Evolutionary conservation across 352 stramenopile genomes (phyloP).

Genomic region (Peronospora farinosa): DNA sequence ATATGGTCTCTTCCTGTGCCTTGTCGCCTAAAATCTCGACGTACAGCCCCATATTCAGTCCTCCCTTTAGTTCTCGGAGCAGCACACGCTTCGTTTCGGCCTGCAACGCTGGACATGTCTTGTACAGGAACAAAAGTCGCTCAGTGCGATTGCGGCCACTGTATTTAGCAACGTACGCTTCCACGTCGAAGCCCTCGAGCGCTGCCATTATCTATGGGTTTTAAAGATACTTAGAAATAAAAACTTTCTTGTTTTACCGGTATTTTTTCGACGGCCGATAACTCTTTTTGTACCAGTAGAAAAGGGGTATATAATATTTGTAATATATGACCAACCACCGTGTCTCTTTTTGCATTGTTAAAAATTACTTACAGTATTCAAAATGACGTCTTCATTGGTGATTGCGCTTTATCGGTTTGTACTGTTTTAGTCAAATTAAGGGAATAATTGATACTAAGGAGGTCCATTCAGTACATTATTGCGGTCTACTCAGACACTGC

Average conservation of each 20-base stretch:
- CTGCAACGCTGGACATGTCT: slow-evolving; percentile 38
- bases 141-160: slow-evolving; percentile 69
- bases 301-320: too few species aligned
- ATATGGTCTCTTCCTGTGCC: slow-evolving; percentile 30
- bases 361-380: neutral
- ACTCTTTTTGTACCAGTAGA: neutral
- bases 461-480: slow-evolving; percentile 37
- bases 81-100: slow-evolving; percentile 44
- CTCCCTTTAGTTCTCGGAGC: slow-evolving; percentile 52
- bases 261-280: neutral
- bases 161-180: slow-evolving; percentile 80
- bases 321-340: too few species aligned
- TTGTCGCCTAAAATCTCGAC: slow-evolving; percentile 51
- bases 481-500: slow-evolving; percentile 46
- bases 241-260: slow-evolving; percentile 1
- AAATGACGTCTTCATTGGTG: slow-evolving; percentile 25
- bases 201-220: slow-evolving; percentile 5
- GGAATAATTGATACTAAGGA: slow-evolving; percentile 10
- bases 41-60: slow-evolving; percentile 70
- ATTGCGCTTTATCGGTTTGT: slow-evolving; percentile 29
- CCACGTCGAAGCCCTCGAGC: slow-evolving; percentile 65
- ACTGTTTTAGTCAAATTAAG: neutral
- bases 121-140: slow-evolving; percentile 64
- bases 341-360: too few species aligned
- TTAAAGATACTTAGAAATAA: too few species aligned